Conservation (phyloP, 805 yeast genomes). For the Nakazawaea laoshanensis region DNA sequence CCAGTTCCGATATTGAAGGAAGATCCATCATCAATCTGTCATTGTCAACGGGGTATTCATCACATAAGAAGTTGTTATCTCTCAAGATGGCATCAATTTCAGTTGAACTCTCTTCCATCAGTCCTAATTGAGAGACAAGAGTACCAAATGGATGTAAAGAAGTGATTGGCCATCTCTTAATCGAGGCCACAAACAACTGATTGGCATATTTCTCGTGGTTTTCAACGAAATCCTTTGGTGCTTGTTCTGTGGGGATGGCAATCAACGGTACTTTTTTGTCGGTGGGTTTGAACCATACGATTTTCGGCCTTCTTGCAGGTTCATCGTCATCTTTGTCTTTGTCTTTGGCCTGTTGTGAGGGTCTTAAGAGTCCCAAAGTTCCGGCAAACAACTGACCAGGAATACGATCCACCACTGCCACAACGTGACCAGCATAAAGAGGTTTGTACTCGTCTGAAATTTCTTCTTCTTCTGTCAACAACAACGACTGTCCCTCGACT, state of each 20-base stretch:
- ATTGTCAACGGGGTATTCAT: constrained; percentile 56
- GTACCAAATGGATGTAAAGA: constrained; percentile 98
- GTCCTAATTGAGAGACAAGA: constrained; percentile 77
- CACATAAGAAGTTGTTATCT: constrained; percentile 76
- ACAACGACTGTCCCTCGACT: constrained; percentile 92
- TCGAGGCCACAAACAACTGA: constrained; percentile 85
- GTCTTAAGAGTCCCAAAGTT: constrained; percentile 86
- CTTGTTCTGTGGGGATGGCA: constrained; percentile 98
- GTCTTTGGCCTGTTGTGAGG: constrained; percentile 86
- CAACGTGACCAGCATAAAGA: constrained; percentile 95
- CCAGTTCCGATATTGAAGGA: constrained; percentile 29
- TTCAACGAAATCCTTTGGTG: constrained; percentile 91
- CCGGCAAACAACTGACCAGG: constrained; percentile 97
- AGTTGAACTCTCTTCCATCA: constrained; percentile 64
- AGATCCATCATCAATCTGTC: constrained; percentile 25
- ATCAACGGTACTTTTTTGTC: constrained; percentile 96
- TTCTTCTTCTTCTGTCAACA: constrained; percentile 92
- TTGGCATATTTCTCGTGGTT: constrained; percentile 78
- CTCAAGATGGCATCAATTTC: constrained; percentile 85
- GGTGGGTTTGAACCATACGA: constrained; percentile 98
- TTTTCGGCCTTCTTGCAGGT: constrained; percentile 63
- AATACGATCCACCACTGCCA: constrained; percentile 94
- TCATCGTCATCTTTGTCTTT: constrained; percentile 40
- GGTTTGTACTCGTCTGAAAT: constrained; percentile 90
- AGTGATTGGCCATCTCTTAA: constrained; percentile 98